Percentiles rank a stretch among this genome's conserved stretches.
Conservation (phyloP, 106 monocot species). For the Dendrobium huoshanense region DNA sequence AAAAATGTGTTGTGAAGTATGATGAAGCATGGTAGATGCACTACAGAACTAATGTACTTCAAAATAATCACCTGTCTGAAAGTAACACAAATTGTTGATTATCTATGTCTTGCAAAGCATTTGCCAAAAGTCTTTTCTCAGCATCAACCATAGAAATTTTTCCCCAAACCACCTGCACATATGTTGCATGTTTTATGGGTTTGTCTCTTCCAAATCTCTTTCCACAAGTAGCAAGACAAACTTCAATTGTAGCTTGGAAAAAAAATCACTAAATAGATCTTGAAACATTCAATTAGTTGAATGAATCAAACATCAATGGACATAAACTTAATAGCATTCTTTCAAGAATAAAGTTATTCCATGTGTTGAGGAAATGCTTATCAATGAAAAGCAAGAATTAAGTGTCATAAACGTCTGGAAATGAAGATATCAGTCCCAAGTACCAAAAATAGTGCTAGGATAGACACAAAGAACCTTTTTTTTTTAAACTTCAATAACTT, state of each 20-base stretch:
- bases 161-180: conserved; percentile 60
- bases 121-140: conserved; percentile 70
- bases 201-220: not conserved
- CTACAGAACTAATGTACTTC: not conserved
- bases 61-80: conserved; percentile 56
- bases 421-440: no score
- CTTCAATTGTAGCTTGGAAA: conserved; percentile 1
- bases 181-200: not conserved
- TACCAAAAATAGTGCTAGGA: no score
- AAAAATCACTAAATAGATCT: not conserved
- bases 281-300: not conserved
- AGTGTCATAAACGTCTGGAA: no score
- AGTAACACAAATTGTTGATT: conserved; percentile 80
- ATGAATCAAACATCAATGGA: not conserved
- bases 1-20: conserved; percentile 3
- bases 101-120: conserved; percentile 59
- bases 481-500: no score
- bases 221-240: not conserved
- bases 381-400: no score
- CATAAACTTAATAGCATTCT: no score
- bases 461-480: no score
- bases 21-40: not conserved
- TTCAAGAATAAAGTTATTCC: no score
- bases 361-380: no score
- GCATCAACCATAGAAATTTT: conserved; percentile 77